Conservation (phyloP, 2,329 filamentous ascomycete species). For the Aphanocladium album region DNA sequence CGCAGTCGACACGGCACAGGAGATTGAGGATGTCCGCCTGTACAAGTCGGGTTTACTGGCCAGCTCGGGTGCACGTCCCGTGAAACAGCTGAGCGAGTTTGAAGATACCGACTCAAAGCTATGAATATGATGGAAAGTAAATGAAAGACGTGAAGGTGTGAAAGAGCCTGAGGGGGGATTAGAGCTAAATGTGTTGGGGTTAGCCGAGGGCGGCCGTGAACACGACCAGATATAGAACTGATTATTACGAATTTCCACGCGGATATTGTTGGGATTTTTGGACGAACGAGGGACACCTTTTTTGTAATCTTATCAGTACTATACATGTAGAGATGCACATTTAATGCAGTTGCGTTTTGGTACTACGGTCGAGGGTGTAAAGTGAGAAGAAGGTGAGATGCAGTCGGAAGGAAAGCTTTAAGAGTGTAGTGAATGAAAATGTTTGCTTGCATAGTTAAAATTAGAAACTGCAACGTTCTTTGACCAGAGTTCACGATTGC, state of each 20-base stretch:
- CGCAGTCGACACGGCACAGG: slow-evolving; percentile 34
- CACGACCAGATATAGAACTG: slow-evolving; percentile 5
- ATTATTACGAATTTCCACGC: slow-evolving; percentile 7
- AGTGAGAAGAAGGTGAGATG: not conserved
- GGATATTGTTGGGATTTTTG: not conserved
- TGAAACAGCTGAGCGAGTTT: slow-evolving; percentile 74
- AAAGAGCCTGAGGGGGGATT: not conserved
- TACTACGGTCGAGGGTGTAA: not conserved
- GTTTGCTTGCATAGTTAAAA: not conserved
- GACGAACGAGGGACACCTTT: not conserved
- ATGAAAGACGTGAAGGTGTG: not conserved
- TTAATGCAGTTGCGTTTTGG: not conserved
- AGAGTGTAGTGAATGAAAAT: not conserved
- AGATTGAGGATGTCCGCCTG: slow-evolving; percentile 72
- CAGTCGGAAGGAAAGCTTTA: not conserved
- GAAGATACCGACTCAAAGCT: slow-evolving; percentile 83
- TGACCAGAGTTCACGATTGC: not conserved
- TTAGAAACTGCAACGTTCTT: not conserved
- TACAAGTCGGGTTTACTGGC: slow-evolving; percentile 74
- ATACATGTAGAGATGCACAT: not conserved
- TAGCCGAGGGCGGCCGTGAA: not conserved
- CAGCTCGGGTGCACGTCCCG: slow-evolving; percentile 66
- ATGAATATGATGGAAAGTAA: slow-evolving; percentile 28
- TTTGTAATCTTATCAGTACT: not conserved
- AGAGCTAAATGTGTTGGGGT: not conserved